phyloP scores from a whole-genome alignment of 192 early-diverging fungal species.

The Rhizophagus prolifer region DNA sequence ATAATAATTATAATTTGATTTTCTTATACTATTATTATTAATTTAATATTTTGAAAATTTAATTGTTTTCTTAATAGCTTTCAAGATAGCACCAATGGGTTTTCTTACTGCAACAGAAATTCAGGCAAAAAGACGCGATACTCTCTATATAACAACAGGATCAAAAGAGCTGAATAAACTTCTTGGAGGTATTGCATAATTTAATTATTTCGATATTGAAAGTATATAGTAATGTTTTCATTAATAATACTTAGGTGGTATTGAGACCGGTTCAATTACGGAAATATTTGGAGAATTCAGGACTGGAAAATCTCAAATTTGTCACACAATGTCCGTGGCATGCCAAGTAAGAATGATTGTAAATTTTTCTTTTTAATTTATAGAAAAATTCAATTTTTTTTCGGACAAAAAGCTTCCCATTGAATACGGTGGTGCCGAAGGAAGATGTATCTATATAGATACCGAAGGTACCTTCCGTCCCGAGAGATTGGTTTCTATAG shows the following conservation, averaged over 20 bases:
- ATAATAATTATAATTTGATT: background rate
- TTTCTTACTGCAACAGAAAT: conserved; percentile 94
- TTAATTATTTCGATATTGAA: background rate
- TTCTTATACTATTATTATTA: background rate
- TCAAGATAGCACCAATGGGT: conserved; percentile 90
- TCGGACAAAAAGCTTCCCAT: conserved; percentile 62
- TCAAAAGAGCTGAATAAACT: conserved; percentile 89
- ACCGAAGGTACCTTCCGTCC: conserved; percentile 97
- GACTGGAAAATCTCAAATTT: conserved; percentile 96
- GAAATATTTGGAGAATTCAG: conserved; percentile 99
- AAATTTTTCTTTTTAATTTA: conserved; percentile 15
- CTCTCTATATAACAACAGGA: conserved; percentile 85
- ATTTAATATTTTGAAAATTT: background rate
- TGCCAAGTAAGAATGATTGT: conserved; percentile 64
- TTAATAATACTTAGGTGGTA: conserved; percentile 53
- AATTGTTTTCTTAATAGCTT: conserved; percentile 54
- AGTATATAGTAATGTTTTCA: too few relatives aligned
- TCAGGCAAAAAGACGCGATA: conserved; percentile 76
- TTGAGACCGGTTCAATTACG: conserved; percentile 96
- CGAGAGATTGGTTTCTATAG: conserved; percentile 78
- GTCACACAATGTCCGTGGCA: conserved; percentile 94
- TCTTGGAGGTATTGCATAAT: conserved; percentile 65
- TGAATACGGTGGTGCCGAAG: conserved; percentile 88
- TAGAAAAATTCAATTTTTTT: background rate
- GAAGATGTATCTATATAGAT: conserved; percentile 95